Evolutionary conservation across 2,329 filamentous ascomycete genomes (phyloP).

Genomic region (Epichloe gansuensis): DNA sequence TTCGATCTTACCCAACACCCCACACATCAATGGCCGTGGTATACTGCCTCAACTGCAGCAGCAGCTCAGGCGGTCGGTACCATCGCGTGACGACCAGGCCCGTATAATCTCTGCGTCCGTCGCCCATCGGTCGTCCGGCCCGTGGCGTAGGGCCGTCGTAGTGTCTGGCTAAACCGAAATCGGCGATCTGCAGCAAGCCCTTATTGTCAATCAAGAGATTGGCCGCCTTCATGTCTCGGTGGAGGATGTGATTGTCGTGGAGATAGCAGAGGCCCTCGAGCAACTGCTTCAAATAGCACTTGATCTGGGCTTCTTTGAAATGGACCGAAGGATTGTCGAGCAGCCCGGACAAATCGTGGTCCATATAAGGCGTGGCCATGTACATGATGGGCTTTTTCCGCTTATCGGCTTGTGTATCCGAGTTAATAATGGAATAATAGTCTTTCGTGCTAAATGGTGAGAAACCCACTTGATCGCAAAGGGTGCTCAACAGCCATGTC

Average conservation of each 20-base stretch:
- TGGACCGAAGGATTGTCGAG: slow-evolving; percentile 87
- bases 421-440: background rate
- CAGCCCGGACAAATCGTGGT: slow-evolving; percentile 93
- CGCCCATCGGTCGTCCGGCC: slow-evolving; percentile 67
- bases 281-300: slow-evolving; percentile 93
- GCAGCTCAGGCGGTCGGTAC: slow-evolving; percentile 89
- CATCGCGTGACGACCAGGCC: slow-evolving; percentile 93
- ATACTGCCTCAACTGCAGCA: slow-evolving; percentile 79
- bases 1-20: slow-evolving; percentile 70
- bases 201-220: slow-evolving; percentile 93
- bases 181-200: slow-evolving; percentile 88
- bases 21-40: slow-evolving; percentile 98
- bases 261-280: slow-evolving; percentile 83
- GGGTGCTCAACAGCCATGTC: slow-evolving; percentile 91
- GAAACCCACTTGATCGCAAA: slow-evolving; percentile 42
- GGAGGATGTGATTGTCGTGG: slow-evolving; percentile 79
- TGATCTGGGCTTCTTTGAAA: slow-evolving; percentile 84
- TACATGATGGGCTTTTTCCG: slow-evolving; percentile 81
- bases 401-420: slow-evolving; percentile 47
- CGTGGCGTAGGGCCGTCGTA: slow-evolving; percentile 78
- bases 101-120: slow-evolving; percentile 83
- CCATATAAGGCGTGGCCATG: slow-evolving; percentile 99
- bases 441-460: background rate
- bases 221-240: slow-evolving; percentile 97
- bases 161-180: slow-evolving; percentile 88